A percentile compares a stretch with the other conserved stretches of the same genome.
Conservation (phyloP, 2,329 filamentous ascomycete genomes). For the Talaromyces sp. region DNA sequence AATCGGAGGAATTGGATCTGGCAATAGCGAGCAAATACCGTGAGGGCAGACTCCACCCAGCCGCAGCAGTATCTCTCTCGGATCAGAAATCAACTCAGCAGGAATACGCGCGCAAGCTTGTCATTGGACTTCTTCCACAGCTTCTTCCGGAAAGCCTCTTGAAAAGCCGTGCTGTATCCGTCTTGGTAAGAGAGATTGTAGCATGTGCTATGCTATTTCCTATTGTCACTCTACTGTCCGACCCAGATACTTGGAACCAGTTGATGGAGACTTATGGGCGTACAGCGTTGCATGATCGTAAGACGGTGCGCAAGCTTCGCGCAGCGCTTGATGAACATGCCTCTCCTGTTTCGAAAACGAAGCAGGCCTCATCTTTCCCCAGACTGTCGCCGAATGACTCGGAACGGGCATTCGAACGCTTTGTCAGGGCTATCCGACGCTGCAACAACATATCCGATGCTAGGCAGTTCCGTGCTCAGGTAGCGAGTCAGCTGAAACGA, state of each 20-base stretch:
- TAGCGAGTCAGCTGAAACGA: slow-evolving; percentile 84
- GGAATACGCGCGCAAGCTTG: slow-evolving; percentile 75
- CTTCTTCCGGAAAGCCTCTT: slow-evolving; percentile 70
- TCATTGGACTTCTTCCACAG: slow-evolving; percentile 66
- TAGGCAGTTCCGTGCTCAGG: slow-evolving; percentile 83
- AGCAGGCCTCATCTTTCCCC: slow-evolving; percentile 66
- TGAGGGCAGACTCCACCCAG: slow-evolving; percentile 81
- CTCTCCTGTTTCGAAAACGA: slow-evolving; percentile 66
- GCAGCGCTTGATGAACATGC: slow-evolving; percentile 93
- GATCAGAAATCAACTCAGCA: slow-evolving; percentile 84
- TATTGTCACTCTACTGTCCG: slow-evolving; percentile 71
- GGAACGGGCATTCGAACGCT: slow-evolving; percentile 90
- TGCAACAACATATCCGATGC: slow-evolving; percentile 91
- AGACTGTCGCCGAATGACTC: slow-evolving; percentile 76
- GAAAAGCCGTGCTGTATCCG: slow-evolving; percentile 73
- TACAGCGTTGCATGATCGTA: slow-evolving; percentile 87
- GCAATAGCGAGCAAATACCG: slow-evolving; percentile 94
- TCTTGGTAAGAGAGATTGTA: slow-evolving; percentile 83
- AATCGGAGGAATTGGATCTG: slow-evolving; percentile 91
- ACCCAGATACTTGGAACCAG: slow-evolving; percentile 97
- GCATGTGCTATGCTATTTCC: slow-evolving; percentile 85
- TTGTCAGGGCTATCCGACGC: slow-evolving; percentile 82
- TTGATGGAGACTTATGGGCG: slow-evolving; percentile 84
- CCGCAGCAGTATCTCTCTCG: slow-evolving; percentile 75
- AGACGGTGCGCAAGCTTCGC: slow-evolving; percentile 85